A percentile compares a stretch with the other conserved stretches of the same genome.
Evolutionary conservation across 163 green algal genomes (phyloP).

Genomic region (Scenedesmus sp.): DNA sequence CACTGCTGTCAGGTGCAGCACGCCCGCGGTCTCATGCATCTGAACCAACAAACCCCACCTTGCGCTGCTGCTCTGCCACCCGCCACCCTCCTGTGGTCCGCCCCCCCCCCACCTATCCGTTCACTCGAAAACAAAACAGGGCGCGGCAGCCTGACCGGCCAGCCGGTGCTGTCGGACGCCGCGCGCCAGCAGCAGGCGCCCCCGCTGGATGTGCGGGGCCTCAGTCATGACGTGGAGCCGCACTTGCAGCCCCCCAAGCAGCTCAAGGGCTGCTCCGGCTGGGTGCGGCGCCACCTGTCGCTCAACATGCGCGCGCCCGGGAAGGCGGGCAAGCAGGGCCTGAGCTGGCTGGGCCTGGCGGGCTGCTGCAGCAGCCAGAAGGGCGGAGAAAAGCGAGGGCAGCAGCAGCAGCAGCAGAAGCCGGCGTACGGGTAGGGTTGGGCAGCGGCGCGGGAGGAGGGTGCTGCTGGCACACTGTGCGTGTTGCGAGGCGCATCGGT

Average conservation of each 20-base stretch:
- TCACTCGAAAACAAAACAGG: too few species aligned
- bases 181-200: not conserved
- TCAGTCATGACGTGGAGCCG: not conserved
- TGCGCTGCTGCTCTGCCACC: not conserved
- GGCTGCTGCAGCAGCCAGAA: not conserved
- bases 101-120: too few species aligned
- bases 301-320: not conserved
- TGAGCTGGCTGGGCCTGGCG: slow-evolving; percentile 2
- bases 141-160: slow-evolving; percentile 15
- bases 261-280: not conserved
- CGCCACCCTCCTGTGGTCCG: not conserved
- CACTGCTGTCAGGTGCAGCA: not conserved
- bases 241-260: not conserved
- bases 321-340: slow-evolving; percentile 10
- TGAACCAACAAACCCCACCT: too few species aligned
- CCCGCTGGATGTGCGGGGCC: not conserved
- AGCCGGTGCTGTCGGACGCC: slow-evolving; percentile 20
- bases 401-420: not conserved
- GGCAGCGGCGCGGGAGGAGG: too few species aligned
- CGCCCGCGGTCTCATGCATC: not conserved
- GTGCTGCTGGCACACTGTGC: too few species aligned
- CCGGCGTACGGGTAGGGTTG: too few species aligned
- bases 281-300: slow-evolving; percentile 36
- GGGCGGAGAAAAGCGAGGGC: not conserved
- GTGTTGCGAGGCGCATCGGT: too few species aligned